Evolutionary conservation across 2,329 filamentous ascomycete genomes (phyloP), one percentile per base, ranked within the genome.

Genomic region (Claviceps africana): DNA sequence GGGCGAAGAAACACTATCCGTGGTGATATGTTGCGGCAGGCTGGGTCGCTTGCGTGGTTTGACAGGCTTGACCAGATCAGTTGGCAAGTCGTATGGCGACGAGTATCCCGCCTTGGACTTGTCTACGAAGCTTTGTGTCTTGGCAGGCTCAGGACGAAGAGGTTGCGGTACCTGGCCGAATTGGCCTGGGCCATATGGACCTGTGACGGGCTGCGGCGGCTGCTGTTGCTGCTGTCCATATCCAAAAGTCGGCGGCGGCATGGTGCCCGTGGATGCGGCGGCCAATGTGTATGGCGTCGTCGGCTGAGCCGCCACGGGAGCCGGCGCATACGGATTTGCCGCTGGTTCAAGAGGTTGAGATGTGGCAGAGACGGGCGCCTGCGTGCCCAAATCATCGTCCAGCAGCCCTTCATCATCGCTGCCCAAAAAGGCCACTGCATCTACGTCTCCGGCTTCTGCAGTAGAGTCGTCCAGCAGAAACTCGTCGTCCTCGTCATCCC

Each of bases 31-130:
- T 51, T 78, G 78, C 54, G 79, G 79, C 60, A 77, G 73, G 61
- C 77, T 81, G 6, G 72, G 66, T 50, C 83, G 74, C 71, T 85
- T 83, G 65, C 82, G 75, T 61, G 85, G 81, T 59, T 85, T 85
- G 30, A 85, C 78, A 17, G 62, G 55, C 5, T 60, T 63, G 39
- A 70, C 59, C 31, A 98, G 78, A 51, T 96, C 91, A 68, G 93
- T 87, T 4, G 93, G 93, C 21, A 98, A 74, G 69, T 98, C 94
- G 61, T 96, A 98, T 0, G 93, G 93, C 21, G 91, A 97, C 48
- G 85, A 78, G 65, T 98, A 98, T 8, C 91, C 90, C 52, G 87
- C 87, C 68, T 95, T 97, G 3, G 88, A 73, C 66, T 94, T 94
- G 66, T 91, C 85, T 6, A 79, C 88, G 67, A 95, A 98, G 67